Evolutionary conservation across 2,329 filamentous ascomycete species (phyloP), one percentile per base, ranked within the genome.

Genomic region (Alternaria sp.): DNA sequence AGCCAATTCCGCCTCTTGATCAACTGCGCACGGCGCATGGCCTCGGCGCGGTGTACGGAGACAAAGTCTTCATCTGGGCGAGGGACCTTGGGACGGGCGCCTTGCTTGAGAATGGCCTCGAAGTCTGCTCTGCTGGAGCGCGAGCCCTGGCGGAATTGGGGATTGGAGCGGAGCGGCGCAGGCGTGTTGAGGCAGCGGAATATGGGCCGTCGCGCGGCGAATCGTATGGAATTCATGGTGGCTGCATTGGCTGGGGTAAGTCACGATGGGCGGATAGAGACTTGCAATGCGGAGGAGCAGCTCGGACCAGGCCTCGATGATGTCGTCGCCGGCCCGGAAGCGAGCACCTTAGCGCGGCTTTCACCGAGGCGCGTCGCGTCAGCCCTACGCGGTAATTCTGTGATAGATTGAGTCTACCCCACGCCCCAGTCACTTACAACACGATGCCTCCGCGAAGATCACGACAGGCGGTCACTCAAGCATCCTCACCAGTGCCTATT

Each of bases 41-140:
- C 71, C 43, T 80, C 72, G 7, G 69, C 72, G 51, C 79, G 77
- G 62, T 80, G 78, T 6, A 78, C 52, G 1, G 77, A 78, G 51
- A 80, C 69, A 19, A 71, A 61, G 57, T 81, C 74, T 54, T 72
- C 66, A 50, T 73, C 70, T 25, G 64, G 57, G 23, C 51, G 69
- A 47, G 54, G 64, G 57, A 25, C 61, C 54, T 51, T 65, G 50
- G 57, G 61, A 49, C 54, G 60, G 44, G 58, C 63, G 50, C 51
- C 46, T 36, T 59, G 57, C 25, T 57, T 60, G 52, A 68, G 60
- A 21, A 69, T 54, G 52, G 68, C 57, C 28, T 67, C 67, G 47
- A 71, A 49, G 25, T 71, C 61, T 52, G 59, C 55, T 51, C 63
- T 61, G 28, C 64, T 62, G 43, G 67, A 61, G 62, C 62, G 66